A percentile compares a stretch with the other conserved stretches of the same genome.
These are phyloP conservation scores for Aquanectria penicillioides DNA, from an alignment of 2,329 filamentous ascomycete species.

Conservation along the genomic window DNA sequence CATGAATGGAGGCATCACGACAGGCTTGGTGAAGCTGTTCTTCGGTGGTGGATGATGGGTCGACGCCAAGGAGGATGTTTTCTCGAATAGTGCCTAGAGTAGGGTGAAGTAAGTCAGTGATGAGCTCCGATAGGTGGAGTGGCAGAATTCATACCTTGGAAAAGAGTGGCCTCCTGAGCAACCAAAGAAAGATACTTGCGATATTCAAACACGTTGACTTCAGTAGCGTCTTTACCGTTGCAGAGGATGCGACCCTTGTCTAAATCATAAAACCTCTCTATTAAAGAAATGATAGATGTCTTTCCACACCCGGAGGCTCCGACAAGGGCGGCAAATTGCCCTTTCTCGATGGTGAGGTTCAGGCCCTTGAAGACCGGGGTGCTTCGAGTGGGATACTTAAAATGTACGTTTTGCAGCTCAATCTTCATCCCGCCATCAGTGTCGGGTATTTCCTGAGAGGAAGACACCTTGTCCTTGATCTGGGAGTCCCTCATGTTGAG, in stretches of 20 bases:
- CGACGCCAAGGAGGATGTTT: conserved; percentile 74
- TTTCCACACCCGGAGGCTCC: conserved; percentile 78
- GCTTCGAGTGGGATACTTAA: conserved; percentile 69
- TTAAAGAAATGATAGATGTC: conserved; percentile 73
- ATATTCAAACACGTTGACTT: conserved; percentile 70
- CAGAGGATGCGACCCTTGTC: conserved; percentile 71
- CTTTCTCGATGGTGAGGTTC: conserved; percentile 71
- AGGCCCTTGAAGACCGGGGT: conserved; percentile 68
- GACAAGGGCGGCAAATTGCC: conserved; percentile 76
- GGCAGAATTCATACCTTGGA: conserved; percentile 61
- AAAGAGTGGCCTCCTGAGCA: conserved; percentile 78
- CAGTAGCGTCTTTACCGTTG: conserved; percentile 68
- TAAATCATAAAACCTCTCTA: conserved; percentile 77
- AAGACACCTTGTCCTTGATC: conserved; percentile 46
- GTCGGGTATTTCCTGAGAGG: conserved; percentile 53
- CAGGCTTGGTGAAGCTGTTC: conserved; percentile 63
- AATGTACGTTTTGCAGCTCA: conserved; percentile 66
- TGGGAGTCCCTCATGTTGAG: conserved; percentile 59
- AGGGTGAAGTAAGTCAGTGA: not conserved
- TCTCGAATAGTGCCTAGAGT: conserved; percentile 71
- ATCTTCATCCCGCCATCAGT: conserved; percentile 63
- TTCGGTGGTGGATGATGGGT: conserved; percentile 61
- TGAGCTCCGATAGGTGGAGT: not conserved
- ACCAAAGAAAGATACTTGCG: conserved; percentile 75
- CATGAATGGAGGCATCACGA: conserved; percentile 73